Percentiles rank a stretch among this genome's conserved stretches.
Conservation (phyloP, 129 eudicot species). For the Solidago caesia region DNA sequence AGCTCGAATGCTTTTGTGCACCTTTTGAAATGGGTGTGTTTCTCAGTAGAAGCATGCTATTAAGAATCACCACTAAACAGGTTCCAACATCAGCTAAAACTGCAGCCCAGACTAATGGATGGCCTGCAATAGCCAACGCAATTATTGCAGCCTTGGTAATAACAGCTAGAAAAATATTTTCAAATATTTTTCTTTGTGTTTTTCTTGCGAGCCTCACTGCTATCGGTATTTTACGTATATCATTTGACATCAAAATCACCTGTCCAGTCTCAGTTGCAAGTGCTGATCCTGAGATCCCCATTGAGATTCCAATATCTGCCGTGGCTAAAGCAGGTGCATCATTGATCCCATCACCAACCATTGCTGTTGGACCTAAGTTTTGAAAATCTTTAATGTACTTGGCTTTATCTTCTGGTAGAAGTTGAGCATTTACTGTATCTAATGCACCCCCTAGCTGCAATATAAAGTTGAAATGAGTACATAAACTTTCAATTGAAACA, state of each 20-base stretch:
- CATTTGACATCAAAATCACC: slow-evolving; percentile 78
- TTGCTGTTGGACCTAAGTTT: slow-evolving; percentile 58
- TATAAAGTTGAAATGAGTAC: slow-evolving; percentile 4
- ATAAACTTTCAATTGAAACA: neutral
- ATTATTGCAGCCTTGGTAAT: slow-evolving; percentile 64
- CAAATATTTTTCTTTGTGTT: slow-evolving; percentile 52
- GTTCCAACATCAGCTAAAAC: slow-evolving; percentile 87
- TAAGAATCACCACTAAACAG: slow-evolving; percentile 76
- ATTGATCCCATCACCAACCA: slow-evolving; percentile 94
- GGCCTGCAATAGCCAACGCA: slow-evolving; percentile 70
- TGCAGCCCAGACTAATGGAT: slow-evolving; percentile 93
- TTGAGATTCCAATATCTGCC: slow-evolving; percentile 84
- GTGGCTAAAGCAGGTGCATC: slow-evolving; percentile 95
- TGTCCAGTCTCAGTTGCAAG: slow-evolving; percentile 92
- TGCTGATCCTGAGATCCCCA: slow-evolving; percentile 96
- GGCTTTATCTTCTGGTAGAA: slow-evolving; percentile 86
- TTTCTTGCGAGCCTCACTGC: slow-evolving; percentile 52
- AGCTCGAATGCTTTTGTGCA: slow-evolving; percentile 16
- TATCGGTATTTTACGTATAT: slow-evolving; percentile 64
- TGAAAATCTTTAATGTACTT: slow-evolving; percentile 56
- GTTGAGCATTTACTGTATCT: slow-evolving; percentile 60
- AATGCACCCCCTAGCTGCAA: slow-evolving; percentile 66
- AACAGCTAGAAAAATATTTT: slow-evolving; percentile 61
- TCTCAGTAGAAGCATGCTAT: slow-evolving; percentile 75
- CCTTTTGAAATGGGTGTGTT: slow-evolving; percentile 15